These are phyloP conservation scores for Scheffersomyces titani DNA, from an alignment of 1,139 yeast species.

Conservation along the genomic window DNA sequence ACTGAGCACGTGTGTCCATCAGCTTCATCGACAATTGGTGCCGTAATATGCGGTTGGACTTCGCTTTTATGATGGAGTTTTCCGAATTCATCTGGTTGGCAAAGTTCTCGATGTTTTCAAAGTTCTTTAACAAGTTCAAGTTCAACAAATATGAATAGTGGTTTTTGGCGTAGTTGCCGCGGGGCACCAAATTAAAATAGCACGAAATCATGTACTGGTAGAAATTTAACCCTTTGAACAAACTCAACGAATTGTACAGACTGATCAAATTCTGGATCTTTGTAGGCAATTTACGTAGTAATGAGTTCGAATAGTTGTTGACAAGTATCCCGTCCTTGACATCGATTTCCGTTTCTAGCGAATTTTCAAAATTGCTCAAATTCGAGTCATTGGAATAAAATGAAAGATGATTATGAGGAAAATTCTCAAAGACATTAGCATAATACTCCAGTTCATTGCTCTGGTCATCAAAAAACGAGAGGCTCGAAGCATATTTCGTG, in stretches of 20 bases:
- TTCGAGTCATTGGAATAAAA: constrained; percentile 44
- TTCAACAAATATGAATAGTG: constrained; percentile 40
- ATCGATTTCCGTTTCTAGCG: constrained; percentile 31
- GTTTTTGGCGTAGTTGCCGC: constrained; percentile 28
- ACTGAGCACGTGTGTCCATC: constrained; percentile 6
- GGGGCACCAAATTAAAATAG: constrained; percentile 39
- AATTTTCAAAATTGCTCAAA: constrained; percentile 34
- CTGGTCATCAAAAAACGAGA: constrained; percentile 13
- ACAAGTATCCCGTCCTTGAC: constrained; percentile 25
- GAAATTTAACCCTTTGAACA: constrained; percentile 37
- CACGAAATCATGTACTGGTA: constrained; percentile 46
- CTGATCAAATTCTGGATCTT: constrained; percentile 39
- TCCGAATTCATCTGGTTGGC: constrained; percentile 33
- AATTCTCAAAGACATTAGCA: constrained; percentile 25
- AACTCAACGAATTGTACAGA: constrained; percentile 31
- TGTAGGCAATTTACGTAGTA: constrained; percentile 33
- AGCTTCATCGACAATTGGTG: constrained; percentile 39
- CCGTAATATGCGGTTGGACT: constrained; percentile 32
- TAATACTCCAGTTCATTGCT: constrained; percentile 2
- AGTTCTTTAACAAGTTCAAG: constrained; percentile 41
- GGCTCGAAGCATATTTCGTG: constrained; percentile 13
- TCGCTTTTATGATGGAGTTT: constrained; percentile 28
- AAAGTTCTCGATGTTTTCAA: constrained; percentile 36
- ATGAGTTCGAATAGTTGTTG: constrained; percentile 22
- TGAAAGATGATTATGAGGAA: constrained; percentile 38